phyloP scores from a whole-genome alignment of 1,284 basidiomycete species.

The Heterobasidion parviporum region DNA sequence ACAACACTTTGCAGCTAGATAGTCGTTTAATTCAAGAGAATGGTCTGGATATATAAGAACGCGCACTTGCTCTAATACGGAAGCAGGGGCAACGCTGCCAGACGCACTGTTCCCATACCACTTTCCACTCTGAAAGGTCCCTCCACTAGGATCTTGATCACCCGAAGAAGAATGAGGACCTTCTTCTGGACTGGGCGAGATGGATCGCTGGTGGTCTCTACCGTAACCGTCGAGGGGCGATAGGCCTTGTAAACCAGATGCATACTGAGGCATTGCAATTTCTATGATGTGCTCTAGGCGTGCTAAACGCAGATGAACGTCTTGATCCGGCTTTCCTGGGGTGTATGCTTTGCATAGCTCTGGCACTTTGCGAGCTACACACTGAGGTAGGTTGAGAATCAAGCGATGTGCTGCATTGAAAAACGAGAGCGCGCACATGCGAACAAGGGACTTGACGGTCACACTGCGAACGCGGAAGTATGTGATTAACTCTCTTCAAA shows the following conservation, averaged over 20 bases:
- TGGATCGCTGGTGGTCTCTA: conserved; percentile 31
- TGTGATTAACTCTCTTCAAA: not conserved
- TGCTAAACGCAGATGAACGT: conserved; percentile 60
- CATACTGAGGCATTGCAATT: conserved; percentile 66
- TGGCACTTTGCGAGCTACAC: conserved; percentile 73
- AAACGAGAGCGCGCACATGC: conserved; percentile 42
- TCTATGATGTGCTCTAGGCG: conserved; percentile 76
- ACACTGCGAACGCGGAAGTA: conserved; percentile 38
- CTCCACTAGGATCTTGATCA: conserved; percentile 64
- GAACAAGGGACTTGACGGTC: conserved; percentile 76
- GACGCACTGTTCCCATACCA: conserved; percentile 81
- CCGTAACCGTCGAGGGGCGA: conserved; percentile 22
- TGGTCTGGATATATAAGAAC: not conserved
- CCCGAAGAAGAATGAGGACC: conserved; percentile 60
- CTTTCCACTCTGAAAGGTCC: conserved; percentile 73
- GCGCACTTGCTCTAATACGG: conserved; percentile 70
- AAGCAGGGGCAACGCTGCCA: conserved; percentile 66
- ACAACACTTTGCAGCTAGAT: conserved; percentile 53
- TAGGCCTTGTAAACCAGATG: conserved; percentile 25
- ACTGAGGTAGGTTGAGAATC: conserved; percentile 31
- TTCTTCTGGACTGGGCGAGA: conserved; percentile 47
- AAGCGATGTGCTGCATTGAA: conserved; percentile 7
- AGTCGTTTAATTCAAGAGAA: conserved; percentile 1
- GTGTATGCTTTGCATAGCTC: conserved; percentile 81
- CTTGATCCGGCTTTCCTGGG: conserved; percentile 76